Conservation (phyloP, 345 rosid species). For the Melastoma malabathricum region DNA sequence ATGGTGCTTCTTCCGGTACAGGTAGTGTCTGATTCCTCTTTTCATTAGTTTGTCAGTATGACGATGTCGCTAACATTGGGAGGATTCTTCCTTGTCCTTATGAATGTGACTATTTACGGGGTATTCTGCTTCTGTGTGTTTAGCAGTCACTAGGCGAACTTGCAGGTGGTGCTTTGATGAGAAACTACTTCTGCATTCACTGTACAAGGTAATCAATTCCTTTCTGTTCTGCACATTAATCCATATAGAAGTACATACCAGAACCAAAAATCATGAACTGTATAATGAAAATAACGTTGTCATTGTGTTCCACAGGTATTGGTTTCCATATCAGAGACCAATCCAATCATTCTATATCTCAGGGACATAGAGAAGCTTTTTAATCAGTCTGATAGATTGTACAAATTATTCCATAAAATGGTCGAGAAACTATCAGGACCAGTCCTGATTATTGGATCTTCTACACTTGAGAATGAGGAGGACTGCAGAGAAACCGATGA, state of each 20-base stretch:
- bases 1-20: slow-evolving; percentile 3
- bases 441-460: slow-evolving; percentile 71
- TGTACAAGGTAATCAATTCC: slow-evolving; percentile 53
- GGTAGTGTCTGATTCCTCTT: background rate
- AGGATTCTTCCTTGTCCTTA: background rate
- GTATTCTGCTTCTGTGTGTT: too few species aligned
- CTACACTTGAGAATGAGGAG: slow-evolving; percentile 51
- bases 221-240: background rate
- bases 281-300: background rate
- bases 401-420: slow-evolving; percentile 47
- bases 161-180: slow-evolving; percentile 72
- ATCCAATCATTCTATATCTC: slow-evolving; percentile 56
- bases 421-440: slow-evolving; percentile 65
- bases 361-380: slow-evolving; percentile 72
- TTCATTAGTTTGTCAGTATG: background rate
- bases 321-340: slow-evolving; percentile 46
- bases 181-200: slow-evolving; percentile 66
- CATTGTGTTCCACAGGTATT: slow-evolving; percentile 37
- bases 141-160: slow-evolving; percentile 38
- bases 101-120: slow-evolving; percentile 9
- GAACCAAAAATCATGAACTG: too few species aligned
- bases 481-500: slow-evolving; percentile 43
- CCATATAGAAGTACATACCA: too few species aligned
- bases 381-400: slow-evolving; percentile 59
- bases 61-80: background rate